Evolutionary conservation across 768 basidiomycete genomes (phyloP).

Genomic region (Phylloporus scabripes): DNA sequence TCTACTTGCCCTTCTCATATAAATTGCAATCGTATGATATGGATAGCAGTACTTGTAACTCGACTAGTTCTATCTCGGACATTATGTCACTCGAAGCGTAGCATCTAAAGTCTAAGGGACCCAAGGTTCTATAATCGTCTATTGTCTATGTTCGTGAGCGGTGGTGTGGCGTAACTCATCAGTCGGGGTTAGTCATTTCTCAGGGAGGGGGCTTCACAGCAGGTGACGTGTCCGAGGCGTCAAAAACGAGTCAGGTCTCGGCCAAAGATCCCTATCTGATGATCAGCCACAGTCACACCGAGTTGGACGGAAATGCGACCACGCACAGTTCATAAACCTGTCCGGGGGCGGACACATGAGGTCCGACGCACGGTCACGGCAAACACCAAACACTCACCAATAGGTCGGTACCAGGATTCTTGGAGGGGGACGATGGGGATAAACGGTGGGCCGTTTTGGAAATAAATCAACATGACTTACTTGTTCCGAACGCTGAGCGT

Average conservation of each 20-base stretch:
- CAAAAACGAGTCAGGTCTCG: constrained; percentile 68
- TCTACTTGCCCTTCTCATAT: not conserved
- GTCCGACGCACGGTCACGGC: constrained; percentile 10
- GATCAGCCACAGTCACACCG: constrained; percentile 14
- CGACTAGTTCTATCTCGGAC: constrained; percentile 9
- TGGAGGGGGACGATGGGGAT: constrained; percentile 1
- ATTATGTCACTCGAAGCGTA: constrained; percentile 4
- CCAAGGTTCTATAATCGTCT: not conserved
- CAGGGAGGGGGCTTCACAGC: not conserved
- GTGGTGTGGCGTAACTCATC: not conserved
- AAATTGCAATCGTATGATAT: constrained; percentile 14
- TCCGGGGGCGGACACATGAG: constrained; percentile 4
- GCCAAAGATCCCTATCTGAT: constrained; percentile 60
- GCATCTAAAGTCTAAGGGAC: constrained; percentile 2
- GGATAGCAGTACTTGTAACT: constrained; percentile 19
- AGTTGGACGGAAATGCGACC: constrained; percentile 1
- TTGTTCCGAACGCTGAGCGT: constrained; percentile 69
- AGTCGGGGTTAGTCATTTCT: not conserved
- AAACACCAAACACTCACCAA: constrained; percentile 39
- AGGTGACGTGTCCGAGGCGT: not conserved
- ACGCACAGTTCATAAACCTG: constrained; percentile 67
- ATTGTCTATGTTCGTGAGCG: constrained; percentile 9
- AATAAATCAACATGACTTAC: constrained; percentile 32
- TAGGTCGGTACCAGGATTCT: constrained; percentile 66
- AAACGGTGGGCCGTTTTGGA: constrained; percentile 6